These are phyloP conservation scores for Nematocida sp. DNA, from an alignment of 371 early-diverging fungal species.

Conservation along the genomic window DNA sequence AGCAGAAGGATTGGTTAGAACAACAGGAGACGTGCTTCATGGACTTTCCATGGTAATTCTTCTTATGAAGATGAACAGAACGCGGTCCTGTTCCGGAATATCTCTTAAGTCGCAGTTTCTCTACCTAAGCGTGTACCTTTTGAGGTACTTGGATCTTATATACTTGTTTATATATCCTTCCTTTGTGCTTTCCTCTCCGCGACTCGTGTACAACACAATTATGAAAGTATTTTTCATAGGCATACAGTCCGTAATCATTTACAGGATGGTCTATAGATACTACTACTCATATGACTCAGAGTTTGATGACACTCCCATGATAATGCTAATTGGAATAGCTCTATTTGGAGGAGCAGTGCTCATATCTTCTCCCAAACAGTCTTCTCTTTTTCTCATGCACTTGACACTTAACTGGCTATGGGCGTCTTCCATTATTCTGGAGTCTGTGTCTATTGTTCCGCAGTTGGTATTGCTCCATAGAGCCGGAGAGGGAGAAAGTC, in stretches of 20 bases:
- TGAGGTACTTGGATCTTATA: slow-evolving; percentile 90
- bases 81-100: slow-evolving; percentile 72
- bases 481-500: slow-evolving; percentile 92
- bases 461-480: slow-evolving; percentile 88
- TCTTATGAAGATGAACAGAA: slow-evolving; percentile 62
- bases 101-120: slow-evolving; percentile 89
- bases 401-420: slow-evolving; percentile 69
- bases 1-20: slow-evolving; percentile 2
- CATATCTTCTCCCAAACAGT: slow-evolving; percentile 66
- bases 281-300: slow-evolving; percentile 81
- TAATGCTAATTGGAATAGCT: slow-evolving; percentile 23
- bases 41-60: slow-evolving; percentile 59
- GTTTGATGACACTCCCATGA: slow-evolving; percentile 75
- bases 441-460: slow-evolving; percentile 91
- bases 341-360: slow-evolving; percentile 66
- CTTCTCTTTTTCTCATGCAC: slow-evolving; percentile 62
- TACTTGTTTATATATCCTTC: slow-evolving; percentile 69
- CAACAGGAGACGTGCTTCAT: slow-evolving; percentile 52
- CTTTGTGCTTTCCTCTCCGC: not conserved
- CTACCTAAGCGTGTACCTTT: slow-evolving; percentile 81
- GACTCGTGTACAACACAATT: slow-evolving; percentile 76
- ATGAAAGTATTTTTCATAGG: slow-evolving; percentile 89
- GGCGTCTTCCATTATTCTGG: slow-evolving; percentile 89
- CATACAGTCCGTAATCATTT: slow-evolving; percentile 78
- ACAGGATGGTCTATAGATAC: slow-evolving; percentile 77